phyloP scores from a whole-genome alignment of 1,284 basidiomycete genomes.

The Pseudozyma flocculosa region DNA sequence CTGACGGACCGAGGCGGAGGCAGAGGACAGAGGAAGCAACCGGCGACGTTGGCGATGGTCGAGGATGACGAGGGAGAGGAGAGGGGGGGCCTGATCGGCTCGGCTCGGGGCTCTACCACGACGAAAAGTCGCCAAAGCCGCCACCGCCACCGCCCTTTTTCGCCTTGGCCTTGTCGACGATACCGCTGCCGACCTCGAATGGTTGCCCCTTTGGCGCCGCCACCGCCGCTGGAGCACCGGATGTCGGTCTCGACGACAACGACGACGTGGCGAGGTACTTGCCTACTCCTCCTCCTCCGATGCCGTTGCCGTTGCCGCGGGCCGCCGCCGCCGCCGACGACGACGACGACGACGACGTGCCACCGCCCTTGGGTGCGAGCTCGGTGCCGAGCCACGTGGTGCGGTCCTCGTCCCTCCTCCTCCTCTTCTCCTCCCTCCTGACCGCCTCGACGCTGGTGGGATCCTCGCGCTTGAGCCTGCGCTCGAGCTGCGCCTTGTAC shows the following conservation, averaged over 20 bases:
- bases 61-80: too few relatives aligned
- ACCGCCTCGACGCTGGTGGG: conserved; percentile 30
- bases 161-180: conserved; percentile 2
- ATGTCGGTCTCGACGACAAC: conserved; percentile 1
- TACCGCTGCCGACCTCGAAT: conserved; percentile 23
- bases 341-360: background rate
- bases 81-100: too few relatives aligned
- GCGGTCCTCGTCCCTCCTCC: conserved; percentile 45
- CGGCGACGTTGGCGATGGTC: too few relatives aligned
- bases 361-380: conserved; percentile 2
- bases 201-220: background rate
- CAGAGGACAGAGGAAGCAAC: too few relatives aligned
- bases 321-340: too few relatives aligned
- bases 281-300: background rate
- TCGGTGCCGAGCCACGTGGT: conserved; percentile 52
- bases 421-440: conserved; percentile 39
- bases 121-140: conserved; percentile 50
- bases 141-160: background rate
- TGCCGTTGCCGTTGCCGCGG: background rate
- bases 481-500: conserved; percentile 28
- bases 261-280: background rate
- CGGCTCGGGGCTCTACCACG: too few relatives aligned
- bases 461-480: conserved; percentile 28
- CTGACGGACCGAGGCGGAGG: too few relatives aligned
- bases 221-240: background rate